Evolutionary conservation across 31 red algal species (phyloP).

Genomic region (Odonthalia washingtoniensis): DNA sequence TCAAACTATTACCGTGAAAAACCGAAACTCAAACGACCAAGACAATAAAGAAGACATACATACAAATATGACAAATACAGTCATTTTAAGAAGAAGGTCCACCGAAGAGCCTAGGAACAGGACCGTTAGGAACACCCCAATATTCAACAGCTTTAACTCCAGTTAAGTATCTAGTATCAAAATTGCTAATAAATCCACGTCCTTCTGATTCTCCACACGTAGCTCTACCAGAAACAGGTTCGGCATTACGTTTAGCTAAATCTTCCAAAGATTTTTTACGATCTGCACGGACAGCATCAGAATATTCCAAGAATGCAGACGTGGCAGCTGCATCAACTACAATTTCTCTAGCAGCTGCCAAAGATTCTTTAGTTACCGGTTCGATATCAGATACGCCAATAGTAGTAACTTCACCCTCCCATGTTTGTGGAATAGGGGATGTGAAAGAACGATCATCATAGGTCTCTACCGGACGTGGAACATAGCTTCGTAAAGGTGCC

Average conservation of each 20-base stretch:
- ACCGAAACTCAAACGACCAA: neutral
- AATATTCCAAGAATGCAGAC: slow-evolving; percentile 68
- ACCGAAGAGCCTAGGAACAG: slow-evolving; percentile 76
- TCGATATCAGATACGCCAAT: slow-evolving; percentile 64
- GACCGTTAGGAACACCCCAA: slow-evolving; percentile 70
- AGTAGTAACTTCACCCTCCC: slow-evolving; percentile 63
- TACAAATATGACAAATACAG: neutral
- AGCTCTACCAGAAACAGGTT: slow-evolving; percentile 52
- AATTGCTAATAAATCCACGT: slow-evolving; percentile 76
- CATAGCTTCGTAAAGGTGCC: slow-evolving; percentile 66
- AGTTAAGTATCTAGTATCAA: slow-evolving; percentile 59
- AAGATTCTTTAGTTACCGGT: slow-evolving; percentile 24
- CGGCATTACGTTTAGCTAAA: slow-evolving; percentile 13
- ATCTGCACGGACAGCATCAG: slow-evolving; percentile 55
- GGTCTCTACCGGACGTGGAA: slow-evolving; percentile 63
- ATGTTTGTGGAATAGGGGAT: slow-evolving; percentile 66
- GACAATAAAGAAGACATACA: no score
- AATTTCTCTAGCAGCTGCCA: slow-evolving; percentile 28
- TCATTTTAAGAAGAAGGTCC: slow-evolving; percentile 50
- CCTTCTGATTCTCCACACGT: slow-evolving; percentile 83
- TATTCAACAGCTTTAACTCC: slow-evolving; percentile 83
- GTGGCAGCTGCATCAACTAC: slow-evolving; percentile 47
- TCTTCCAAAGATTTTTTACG: slow-evolving; percentile 48
- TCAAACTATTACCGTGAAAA: neutral
- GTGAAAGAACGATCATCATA: slow-evolving; percentile 79